Evolutionary conservation across 208 protist species (phyloP), one percentile per base, ranked within the genome.

Genomic region (Herpetomonas samuelpessoai): DNA sequence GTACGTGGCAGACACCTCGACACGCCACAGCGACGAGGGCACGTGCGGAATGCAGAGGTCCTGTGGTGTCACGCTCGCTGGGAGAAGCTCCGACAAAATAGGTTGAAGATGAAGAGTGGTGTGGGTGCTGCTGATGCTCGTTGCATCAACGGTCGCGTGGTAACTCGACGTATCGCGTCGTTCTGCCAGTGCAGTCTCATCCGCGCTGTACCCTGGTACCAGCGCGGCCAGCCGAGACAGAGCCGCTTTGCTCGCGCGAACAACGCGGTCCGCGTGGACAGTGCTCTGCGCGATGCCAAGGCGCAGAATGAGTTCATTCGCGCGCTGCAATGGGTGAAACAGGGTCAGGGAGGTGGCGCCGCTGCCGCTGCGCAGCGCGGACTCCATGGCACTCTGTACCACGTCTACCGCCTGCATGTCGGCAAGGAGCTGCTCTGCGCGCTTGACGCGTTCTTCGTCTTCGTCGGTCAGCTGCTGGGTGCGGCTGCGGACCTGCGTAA

Each of bases 261-360:
- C 31, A 2, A 72, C 62, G 0, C 27, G 38, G 39, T 72, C 67
- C 19, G 71, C 63, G 6, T 70, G 47, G 0, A 46, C 57, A 1
- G 54, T 30, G 55, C 80, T 66, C 31, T 75, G 57, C 7, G 74
- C 77, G 44, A 83, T 65, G 3, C 57, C 50, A 55, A 86, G 69
- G 18, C 59, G 50, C 22, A 78, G 44, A 3, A 93, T 35, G 30
- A 88, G 65, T 47, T 87, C 83, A 60, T 93, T 93, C 27, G 76
- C 77, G 1, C 70, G 71, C 25, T 85, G 83, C 44, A 93, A 68
- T 27, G 76, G 68, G 19, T 73, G 75, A 35, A 93, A 77, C 27
- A 86, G 66, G 6, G 73, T 60, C 28, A 71, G 22, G 19, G 75
- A n/a, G n/a, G n/a, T 57, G 51, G 76, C 81, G 28, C 71, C 69